Conservation (phyloP, 2,329 filamentous ascomycete genomes). For the Aplosporella prunicola region DNA sequence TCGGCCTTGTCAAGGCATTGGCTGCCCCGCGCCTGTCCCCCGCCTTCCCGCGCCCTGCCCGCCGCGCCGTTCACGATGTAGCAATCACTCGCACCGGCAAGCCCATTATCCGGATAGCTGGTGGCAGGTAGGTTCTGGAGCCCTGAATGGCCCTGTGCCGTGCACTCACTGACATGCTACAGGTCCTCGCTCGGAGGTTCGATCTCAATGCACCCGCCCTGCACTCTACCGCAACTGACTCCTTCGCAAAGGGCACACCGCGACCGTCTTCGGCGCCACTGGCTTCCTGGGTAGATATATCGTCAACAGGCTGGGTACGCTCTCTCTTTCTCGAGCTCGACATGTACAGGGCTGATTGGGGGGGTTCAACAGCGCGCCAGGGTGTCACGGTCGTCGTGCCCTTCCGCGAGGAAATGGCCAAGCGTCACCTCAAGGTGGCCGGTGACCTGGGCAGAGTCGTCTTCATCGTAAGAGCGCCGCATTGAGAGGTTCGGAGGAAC, state of each 20-base stretch:
- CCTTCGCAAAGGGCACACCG: constrained; percentile 67
- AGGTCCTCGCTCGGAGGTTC: constrained; percentile 80
- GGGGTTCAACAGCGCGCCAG: constrained; percentile 56
- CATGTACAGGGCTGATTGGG: constrained; percentile 1
- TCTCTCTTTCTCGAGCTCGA: constrained; percentile 1
- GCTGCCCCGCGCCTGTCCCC: constrained; percentile 19
- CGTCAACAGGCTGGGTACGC: constrained; percentile 78
- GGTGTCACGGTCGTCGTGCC: constrained; percentile 92
- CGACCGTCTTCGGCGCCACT: constrained; percentile 94
- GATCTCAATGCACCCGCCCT: constrained; percentile 8
- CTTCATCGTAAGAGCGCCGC: constrained; percentile 58
- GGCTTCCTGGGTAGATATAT: constrained; percentile 95
- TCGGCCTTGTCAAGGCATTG: constrained; percentile 25
- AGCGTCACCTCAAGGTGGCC: constrained; percentile 92
- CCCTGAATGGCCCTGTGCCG: background rate
- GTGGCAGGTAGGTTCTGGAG: constrained; percentile 63
- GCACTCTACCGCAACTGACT: constrained; percentile 22
- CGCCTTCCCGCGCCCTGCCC: constrained; percentile 5
- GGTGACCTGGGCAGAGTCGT: constrained; percentile 84
- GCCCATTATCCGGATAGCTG: constrained; percentile 79
- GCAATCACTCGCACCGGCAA: constrained; percentile 92
- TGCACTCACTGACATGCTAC: constrained; percentile 14
- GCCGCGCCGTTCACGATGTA: constrained; percentile 58
- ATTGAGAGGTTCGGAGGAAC: background rate
- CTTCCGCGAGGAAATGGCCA: constrained; percentile 94